These are phyloP conservation scores for Triangularia verruculosa DNA, from an alignment of 2,329 filamentous ascomycete species.

Conservation along the genomic window DNA sequence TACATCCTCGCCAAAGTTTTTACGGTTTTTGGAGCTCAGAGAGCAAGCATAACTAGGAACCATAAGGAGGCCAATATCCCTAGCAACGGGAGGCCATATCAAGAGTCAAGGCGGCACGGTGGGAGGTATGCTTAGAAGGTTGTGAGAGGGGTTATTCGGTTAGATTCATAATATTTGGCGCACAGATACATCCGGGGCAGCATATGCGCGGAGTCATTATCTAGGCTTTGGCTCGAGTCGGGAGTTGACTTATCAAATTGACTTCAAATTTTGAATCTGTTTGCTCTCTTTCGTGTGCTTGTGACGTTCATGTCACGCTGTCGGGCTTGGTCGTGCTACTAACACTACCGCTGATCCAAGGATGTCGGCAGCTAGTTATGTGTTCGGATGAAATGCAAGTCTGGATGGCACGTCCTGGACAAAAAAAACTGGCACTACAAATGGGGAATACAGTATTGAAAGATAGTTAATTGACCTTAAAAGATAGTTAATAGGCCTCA, in stretches of 20 bases:
- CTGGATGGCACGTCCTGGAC: too few relatives aligned
- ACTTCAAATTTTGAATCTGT: background rate
- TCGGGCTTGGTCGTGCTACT: too few relatives aligned
- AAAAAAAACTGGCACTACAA: too few relatives aligned
- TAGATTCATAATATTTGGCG: background rate
- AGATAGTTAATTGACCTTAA: too few relatives aligned
- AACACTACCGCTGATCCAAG: background rate
- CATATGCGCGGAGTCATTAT: background rate
- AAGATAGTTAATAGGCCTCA: too few relatives aligned
- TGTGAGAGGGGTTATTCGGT: background rate
- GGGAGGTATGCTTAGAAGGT: background rate
- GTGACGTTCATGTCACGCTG: too few relatives aligned
- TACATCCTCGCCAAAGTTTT: constrained; percentile 41
- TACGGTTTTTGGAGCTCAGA: background rate
- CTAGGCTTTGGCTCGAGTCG: background rate
- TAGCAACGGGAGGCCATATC: constrained; percentile 13
- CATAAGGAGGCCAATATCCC: constrained; percentile 5
- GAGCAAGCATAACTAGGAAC: background rate
- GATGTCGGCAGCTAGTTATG: background rate
- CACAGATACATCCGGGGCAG: background rate
- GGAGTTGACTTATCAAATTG: background rate
- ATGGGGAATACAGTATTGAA: too few relatives aligned
- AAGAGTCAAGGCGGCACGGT: constrained; percentile 10
- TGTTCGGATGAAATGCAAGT: background rate
- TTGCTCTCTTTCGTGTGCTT: background rate